phyloP scores from a whole-genome alignment of 805 yeast species.

The Schwanniomyces polymorphus region DNA sequence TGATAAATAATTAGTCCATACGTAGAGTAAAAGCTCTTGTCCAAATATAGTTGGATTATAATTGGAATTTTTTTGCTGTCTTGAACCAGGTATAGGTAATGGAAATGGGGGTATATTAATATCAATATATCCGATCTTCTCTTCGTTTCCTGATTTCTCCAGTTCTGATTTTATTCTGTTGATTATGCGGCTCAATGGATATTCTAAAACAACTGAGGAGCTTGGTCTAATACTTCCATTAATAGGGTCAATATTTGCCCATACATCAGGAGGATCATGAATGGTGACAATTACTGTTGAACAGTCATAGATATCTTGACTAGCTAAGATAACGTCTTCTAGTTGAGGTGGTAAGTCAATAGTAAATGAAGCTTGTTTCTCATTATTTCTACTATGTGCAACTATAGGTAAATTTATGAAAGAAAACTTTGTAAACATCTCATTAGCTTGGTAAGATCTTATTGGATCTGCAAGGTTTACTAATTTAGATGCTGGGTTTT shows the following conservation, averaged over 20 bases:
- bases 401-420: conserved; percentile 72
- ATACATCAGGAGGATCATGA: conserved; percentile 90
- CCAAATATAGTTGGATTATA: conserved; percentile 66
- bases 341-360: conserved; percentile 48
- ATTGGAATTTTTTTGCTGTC: conserved; percentile 15
- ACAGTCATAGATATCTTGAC: conserved; percentile 64
- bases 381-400: conserved; percentile 15
- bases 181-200: conserved; percentile 60
- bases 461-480: conserved; percentile 71
- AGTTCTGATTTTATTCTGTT: conserved; percentile 49
- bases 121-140: conserved; percentile 73
- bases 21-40: conserved; percentile 72
- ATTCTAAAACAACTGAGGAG: conserved; percentile 73
- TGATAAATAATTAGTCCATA: conserved; percentile 90
- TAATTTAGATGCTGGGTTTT: conserved; percentile 26
- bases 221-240: conserved; percentile 76
- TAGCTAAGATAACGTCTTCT: conserved; percentile 68
- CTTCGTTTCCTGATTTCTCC: conserved; percentile 11
- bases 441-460: conserved; percentile 65
- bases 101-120: conserved; percentile 67
- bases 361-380: conserved; percentile 24
- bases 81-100: conserved; percentile 26
- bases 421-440: conserved; percentile 51
- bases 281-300: conserved; percentile 68
- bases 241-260: conserved; percentile 82